phyloP scores from a whole-genome alignment of 441 rosid species.

The Breynia disticha region DNA sequence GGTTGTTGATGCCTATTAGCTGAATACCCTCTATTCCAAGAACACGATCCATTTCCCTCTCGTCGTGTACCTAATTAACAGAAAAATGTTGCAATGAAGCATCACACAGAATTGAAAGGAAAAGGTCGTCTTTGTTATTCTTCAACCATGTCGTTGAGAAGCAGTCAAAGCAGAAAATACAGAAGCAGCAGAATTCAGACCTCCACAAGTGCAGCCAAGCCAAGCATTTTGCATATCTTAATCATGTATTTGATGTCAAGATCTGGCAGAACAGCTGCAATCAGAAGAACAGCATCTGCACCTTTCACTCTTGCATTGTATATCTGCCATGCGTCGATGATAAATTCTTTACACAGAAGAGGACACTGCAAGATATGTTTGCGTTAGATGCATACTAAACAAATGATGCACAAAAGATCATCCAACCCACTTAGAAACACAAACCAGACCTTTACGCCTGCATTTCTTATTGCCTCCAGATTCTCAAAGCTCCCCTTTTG shows the following conservation, averaged over 20 bases:
- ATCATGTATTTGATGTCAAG: constrained; percentile 71
- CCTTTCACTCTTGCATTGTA: constrained; percentile 83
- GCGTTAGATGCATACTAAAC: constrained; percentile 14
- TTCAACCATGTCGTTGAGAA: background rate
- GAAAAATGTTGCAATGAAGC: constrained; percentile 3
- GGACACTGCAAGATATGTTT: constrained; percentile 68
- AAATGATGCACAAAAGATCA: too few species aligned
- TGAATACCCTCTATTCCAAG: constrained; percentile 86
- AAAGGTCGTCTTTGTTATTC: background rate
- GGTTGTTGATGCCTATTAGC: constrained; percentile 88
- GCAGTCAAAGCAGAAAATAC: background rate
- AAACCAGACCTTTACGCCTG: constrained; percentile 67
- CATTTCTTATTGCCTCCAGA: constrained; percentile 67
- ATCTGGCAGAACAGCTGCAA: constrained; percentile 89
- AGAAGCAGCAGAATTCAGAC: constrained; percentile 29
- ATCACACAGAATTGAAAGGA: too few species aligned
- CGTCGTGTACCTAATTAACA: constrained; percentile 71
- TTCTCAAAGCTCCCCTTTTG: constrained; percentile 93
- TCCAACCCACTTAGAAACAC: background rate
- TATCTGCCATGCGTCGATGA: constrained; percentile 92
- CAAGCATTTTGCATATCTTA: constrained; percentile 76
- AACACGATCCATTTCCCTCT: constrained; percentile 91
- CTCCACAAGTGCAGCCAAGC: constrained; percentile 85
- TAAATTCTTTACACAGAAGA: constrained; percentile 83
- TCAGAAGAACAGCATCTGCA: constrained; percentile 83